Base-by-base conservation (phyloP, 495 filamentous ascomycete species). In the Neurospora tetrasperma region DNA sequence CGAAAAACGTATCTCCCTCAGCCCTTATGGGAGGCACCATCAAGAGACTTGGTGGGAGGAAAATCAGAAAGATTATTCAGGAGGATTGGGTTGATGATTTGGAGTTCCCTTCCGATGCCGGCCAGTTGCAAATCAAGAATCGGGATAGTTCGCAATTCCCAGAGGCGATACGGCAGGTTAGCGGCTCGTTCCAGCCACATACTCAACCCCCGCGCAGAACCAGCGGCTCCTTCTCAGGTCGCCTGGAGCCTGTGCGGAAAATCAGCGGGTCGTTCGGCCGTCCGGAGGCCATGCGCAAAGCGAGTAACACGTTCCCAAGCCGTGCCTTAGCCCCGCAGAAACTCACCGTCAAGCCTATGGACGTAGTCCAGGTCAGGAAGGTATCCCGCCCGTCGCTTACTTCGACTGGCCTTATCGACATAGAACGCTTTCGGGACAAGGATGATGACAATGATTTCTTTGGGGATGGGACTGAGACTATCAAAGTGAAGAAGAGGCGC, bases 41-140 rank as follows among this genome's bases (percentile, higher is more conserved):
- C 79, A 97, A 97, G 84, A 86, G 94, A 78, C 85, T 99, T 8
- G 94, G 94, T 66, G 92, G 90, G 75, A 90, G 90, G 77, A 96
- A 93, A 75, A 86, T 90, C 62, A 91, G 89, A 78, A 92, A 91
- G 80, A 89, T 92, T 73, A 82, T 87, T 59, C 85, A 91, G 76
- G 96, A 98, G 80, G 95, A 97, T 81, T 98, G 94, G 92, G 91
- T 89, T 68, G 93, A 97, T 73, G 96, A 98, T 78, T 83, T 99
- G 69, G 94, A 97, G 74, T 83, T 98, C 54, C 92, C 94, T 2
- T 84, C 84, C 54, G 81, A 82, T 42, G 88, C 89, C 68, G 85
- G 84, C 59, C 79, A 85, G 4, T 80, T 95, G 71, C 85, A 89
- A 75, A 84, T 96, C 70, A 92, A 90, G 79, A 82, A 82, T 11